Evolutionary conservation across 1,139 yeast genomes (phyloP), one percentile per base, ranked within the genome.

Genomic region (Williopsis jadinii): DNA sequence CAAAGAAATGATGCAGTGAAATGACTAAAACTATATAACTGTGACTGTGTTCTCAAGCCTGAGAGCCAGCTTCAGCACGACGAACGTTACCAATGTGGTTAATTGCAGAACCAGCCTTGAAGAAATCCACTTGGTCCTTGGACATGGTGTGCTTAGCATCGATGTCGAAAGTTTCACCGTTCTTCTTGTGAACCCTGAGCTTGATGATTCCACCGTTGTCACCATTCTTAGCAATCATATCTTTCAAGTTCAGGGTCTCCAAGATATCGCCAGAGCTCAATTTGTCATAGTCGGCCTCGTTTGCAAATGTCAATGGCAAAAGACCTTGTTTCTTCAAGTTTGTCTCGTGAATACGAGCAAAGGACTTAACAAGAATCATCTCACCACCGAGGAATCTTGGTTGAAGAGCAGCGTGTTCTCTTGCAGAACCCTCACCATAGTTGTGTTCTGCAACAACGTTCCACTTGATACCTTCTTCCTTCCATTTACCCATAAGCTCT

Each of bases 391-490:
- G 72, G 70, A 84, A 92, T 63, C 95, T 75, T 48, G 98, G 98
- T 34, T 94, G 86, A 58, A 92, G 71, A 6, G 98, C 98, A 41
- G 98, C 98, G 60, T 92, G 98, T 63, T 92, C 98, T 73, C 98
- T 84, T 24, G 98, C 97, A 42, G 97, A 87, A 51, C 98, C 98
- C 71, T 92, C 98, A 65, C 98, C 98, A 58, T 90, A 92, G 68
- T 92, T 92, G 62, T 92, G 96, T 61, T 90, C 98, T 40, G 97
- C 98, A 49, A 92, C 84, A 38, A 92, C 97, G 50, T 80, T 75
- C 98, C 98, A 92, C 13, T 95, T 94, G 54, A 86, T 76, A 9
- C 66, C 55, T 49, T 86, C 94, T 36, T 77, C 70, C 65, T 90
- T 90, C 97, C 97, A 92, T 61, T 85, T 84, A 66, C 82, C 84